Evolutionary conservation across 768 basidiomycete species (phyloP).

Genomic region (Naematelia aurantialba): DNA sequence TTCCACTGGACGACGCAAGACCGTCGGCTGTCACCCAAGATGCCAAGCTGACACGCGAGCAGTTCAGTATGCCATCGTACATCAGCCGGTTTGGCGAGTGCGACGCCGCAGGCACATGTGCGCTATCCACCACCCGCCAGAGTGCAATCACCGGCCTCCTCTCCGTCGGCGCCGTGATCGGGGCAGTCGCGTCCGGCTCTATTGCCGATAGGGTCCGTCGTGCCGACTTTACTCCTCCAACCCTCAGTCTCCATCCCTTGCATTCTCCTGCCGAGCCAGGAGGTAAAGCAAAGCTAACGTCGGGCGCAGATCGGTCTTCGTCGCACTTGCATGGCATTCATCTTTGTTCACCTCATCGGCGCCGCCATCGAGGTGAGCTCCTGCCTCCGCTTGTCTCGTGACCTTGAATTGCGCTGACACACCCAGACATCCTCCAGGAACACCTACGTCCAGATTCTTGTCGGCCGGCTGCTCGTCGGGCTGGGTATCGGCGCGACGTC

Average conservation of each 20-base stretch:
- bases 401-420: background rate
- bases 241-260: background rate
- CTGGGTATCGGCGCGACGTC: constrained; percentile 77
- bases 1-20: too few species aligned
- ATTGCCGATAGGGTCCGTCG: constrained; percentile 31
- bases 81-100: constrained; percentile 41
- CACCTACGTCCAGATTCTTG: constrained; percentile 54
- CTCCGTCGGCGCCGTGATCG: constrained; percentile 45
- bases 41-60: constrained; percentile 1
- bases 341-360: constrained; percentile 44
- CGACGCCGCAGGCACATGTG: constrained; percentile 33
- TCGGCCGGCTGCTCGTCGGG: constrained; percentile 75
- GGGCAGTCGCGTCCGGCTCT: constrained; percentile 43
- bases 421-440: constrained; percentile 35
- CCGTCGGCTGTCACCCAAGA: background rate
- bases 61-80: constrained; percentile 43
- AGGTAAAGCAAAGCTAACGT: background rate
- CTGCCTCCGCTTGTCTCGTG: background rate
- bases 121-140: constrained; percentile 41
- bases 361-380: constrained; percentile 52
- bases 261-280: background rate
- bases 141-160: constrained; percentile 47
- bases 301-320: constrained; percentile 35
- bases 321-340: constrained; percentile 43
- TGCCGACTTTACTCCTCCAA: too few species aligned